Evolutionary conservation across 768 basidiomycete species (phyloP).

Genomic region (Ramaria sp.): DNA sequence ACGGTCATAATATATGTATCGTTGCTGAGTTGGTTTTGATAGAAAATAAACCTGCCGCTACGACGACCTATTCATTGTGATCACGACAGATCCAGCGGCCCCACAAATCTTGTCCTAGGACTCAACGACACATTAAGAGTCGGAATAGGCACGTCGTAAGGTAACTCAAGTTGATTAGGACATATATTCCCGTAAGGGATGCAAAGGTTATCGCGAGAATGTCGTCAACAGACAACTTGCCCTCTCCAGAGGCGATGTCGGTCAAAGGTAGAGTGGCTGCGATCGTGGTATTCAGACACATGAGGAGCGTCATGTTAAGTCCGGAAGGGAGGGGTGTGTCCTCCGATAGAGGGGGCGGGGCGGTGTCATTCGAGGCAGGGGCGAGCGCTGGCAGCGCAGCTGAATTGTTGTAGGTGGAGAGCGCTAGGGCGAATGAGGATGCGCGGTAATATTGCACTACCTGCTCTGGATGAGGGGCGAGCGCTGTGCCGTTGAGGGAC

Average conservation of each 20-base stretch:
- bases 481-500: background rate
- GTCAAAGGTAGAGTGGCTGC: constrained; percentile 9
- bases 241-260: background rate
- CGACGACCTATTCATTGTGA: too few relatives aligned
- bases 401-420: constrained; percentile 12
- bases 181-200: too few relatives aligned
- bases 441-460: constrained; percentile 11
- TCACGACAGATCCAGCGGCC: too few relatives aligned
- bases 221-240: too few relatives aligned
- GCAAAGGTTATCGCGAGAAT: too few relatives aligned
- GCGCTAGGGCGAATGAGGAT: constrained; percentile 12
- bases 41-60: too few relatives aligned
- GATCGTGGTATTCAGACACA: constrained; percentile 13
- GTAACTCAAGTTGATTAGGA: too few relatives aligned
- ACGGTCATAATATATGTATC: too few relatives aligned
- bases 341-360: background rate
- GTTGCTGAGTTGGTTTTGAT: too few relatives aligned
- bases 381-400: constrained; percentile 7
- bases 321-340: constrained; percentile 7
- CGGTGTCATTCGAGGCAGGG: constrained; percentile 1
- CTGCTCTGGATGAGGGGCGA: constrained; percentile 8
- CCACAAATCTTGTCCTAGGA: too few relatives aligned
- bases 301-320: constrained; percentile 12
- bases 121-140: too few relatives aligned
- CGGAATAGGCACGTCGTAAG: too few relatives aligned